Evolutionary conservation across 2,329 filamentous ascomycete species (phyloP), one percentile per base, ranked within the genome.

Genomic region (Magnaporthiopsis poae): DNA sequence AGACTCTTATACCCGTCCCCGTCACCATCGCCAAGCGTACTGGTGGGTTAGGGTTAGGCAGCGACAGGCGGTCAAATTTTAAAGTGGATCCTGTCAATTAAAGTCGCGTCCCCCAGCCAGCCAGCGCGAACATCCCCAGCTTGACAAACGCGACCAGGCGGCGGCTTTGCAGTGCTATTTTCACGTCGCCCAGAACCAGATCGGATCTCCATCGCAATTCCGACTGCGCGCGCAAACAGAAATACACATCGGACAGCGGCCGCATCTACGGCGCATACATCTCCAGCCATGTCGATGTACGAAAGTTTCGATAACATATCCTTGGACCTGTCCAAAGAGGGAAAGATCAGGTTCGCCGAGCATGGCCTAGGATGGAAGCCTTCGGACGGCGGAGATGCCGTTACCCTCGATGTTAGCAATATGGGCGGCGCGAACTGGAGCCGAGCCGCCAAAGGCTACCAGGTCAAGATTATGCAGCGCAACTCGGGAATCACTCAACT

Each of bases 231-330:
- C 46, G 46, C 15, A 52, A 25, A 9, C 21, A 56, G 5, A 56
- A 56, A 4, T n/a, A 56, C n/a, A 1, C 21, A 56, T 56, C 21
- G 9, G 46, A 9, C 8, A 56, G 46, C 46, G 18, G 46, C 11
- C 46, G 46, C 46, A 56, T 56, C 46, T 0, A 25, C 21, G 7
- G 46, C 46, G 46, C 46, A 13, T 11, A 21, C 46, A 56, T 21
- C 18, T 9, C 3, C 46, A 56, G 46, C 46, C 46, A 56, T 56
- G 46, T 56, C 39, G 15, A 1, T 25, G 68, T 89, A 86, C 72
- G 95, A 99, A 86, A 95, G 90, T 75, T 99, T 99, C 80, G 94
- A 98, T 76, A 92, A 92, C 79, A 96, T 98, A 80, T 93, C 95
- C 79, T 87, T 99, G 73, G 94, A 99, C 77, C 86, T 99, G 68